Conservation (phyloP, 106 monocot genomes). For the Platanthera guangdongensis region DNA sequence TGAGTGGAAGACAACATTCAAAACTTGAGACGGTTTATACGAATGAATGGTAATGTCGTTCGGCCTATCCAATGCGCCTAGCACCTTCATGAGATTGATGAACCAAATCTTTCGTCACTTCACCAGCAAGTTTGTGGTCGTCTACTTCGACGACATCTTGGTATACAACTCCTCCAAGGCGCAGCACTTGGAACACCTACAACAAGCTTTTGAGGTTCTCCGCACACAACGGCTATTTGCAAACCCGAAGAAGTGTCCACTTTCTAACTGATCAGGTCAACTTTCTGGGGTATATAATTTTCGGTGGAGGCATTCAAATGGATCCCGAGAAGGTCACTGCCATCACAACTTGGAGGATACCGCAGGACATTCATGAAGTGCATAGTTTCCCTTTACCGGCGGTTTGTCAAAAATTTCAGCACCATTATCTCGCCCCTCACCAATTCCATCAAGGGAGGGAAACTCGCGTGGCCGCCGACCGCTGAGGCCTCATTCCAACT, state of each 20-base stretch:
- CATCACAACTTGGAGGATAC: neutral
- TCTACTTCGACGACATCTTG: conserved; percentile 8
- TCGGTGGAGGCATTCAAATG: neutral
- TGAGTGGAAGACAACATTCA: conserved; percentile 1
- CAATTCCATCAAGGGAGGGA: neutral
- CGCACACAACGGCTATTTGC: neutral
- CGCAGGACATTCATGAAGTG: neutral
- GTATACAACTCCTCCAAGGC: neutral
- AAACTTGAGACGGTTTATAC: neutral
- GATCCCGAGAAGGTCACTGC: neutral
- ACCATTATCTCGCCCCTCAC: conserved; percentile 2
- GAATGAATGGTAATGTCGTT: conserved; percentile 2
- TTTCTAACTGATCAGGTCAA: neutral
- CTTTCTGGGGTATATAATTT: conserved; percentile 2
- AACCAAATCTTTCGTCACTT: neutral
- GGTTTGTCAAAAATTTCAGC: conserved; percentile 1
- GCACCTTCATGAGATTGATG: conserved; percentile 2
- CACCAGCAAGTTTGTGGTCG: neutral
- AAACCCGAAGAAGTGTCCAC: conserved; percentile 3
- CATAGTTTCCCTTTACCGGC: conserved; percentile 2
- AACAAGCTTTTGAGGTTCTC: neutral
- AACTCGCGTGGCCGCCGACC: neutral
- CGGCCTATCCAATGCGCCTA: neutral
- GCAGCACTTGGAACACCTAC: neutral
- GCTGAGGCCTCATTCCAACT: neutral